phyloP scores from a whole-genome alignment of 257 asterid species.

The Solanum stenotomum region DNA sequence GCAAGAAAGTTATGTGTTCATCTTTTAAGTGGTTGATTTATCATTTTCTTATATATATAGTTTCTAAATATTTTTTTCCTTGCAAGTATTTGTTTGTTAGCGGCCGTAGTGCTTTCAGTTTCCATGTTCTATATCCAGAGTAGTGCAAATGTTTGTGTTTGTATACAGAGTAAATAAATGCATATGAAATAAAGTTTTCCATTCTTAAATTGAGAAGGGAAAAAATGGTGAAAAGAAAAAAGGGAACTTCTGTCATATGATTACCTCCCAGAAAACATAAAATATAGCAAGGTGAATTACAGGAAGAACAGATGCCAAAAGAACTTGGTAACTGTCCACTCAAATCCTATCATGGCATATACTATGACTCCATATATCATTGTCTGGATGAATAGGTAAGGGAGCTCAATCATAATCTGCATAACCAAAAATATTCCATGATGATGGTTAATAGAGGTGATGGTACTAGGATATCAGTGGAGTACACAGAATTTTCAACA shows the following conservation, averaged over 20 bases:
- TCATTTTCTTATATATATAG: background rate
- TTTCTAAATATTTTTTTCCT: background rate
- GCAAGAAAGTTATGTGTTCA: background rate
- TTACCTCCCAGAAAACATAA: background rate
- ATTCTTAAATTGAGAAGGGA: background rate
- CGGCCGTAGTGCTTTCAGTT: background rate
- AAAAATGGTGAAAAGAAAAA: background rate
- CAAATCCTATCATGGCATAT: slow-evolving; percentile 8
- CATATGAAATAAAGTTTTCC: background rate
- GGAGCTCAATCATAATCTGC: slow-evolving; percentile 12
- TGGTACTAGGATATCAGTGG: background rate
- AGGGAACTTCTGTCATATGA: background rate
- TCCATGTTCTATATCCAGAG: background rate
- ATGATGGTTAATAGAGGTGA: no score
- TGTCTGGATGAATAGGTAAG: slow-evolving; percentile 3
- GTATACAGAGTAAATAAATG: background rate
- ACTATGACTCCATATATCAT: slow-evolving; percentile 1
- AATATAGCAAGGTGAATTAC: slow-evolving; percentile 11
- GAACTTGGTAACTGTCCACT: slow-evolving; percentile 7
- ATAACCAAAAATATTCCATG: background rate
- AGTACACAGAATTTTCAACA: background rate
- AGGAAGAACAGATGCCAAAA: slow-evolving; percentile 9
- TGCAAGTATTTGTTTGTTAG: background rate
- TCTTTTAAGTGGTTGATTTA: background rate
- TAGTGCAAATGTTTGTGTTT: background rate